Percentiles rank a stretch among this genome's conserved stretches.
Conservation (phyloP, 2,329 filamentous ascomycete species). For the Monilinia laxa region DNA sequence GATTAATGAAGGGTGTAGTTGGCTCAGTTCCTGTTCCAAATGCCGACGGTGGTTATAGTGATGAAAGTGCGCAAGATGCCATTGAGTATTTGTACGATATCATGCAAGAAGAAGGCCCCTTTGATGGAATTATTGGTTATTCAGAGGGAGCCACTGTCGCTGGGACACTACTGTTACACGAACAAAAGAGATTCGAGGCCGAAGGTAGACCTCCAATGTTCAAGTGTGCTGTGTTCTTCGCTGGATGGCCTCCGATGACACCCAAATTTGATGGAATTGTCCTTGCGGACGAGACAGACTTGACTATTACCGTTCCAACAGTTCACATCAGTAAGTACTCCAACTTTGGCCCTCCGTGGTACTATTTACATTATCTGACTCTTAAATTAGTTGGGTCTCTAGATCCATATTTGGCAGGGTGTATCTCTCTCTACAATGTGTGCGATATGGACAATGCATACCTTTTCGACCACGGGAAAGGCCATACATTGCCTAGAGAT, state of each 20-base stretch:
- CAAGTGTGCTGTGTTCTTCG: conserved; percentile 52
- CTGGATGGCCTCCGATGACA: conserved; percentile 55
- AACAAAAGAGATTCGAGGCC: conserved; percentile 44
- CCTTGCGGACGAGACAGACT: conserved; percentile 52
- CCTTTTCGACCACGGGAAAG: conserved; percentile 65
- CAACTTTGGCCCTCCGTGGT: conserved; percentile 2
- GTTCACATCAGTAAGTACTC: conserved; percentile 43
- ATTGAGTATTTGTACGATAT: conserved; percentile 40
- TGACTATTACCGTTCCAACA: conserved; percentile 53
- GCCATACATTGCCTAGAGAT: conserved; percentile 61
- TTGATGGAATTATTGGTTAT: conserved; percentile 59
- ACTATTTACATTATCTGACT: conserved; percentile 27
- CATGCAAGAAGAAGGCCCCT: conserved; percentile 48
- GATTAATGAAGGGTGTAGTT: conserved; percentile 30
- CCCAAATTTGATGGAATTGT: conserved; percentile 48
- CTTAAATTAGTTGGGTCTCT: conserved; percentile 49
- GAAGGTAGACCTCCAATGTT: conserved; percentile 39
- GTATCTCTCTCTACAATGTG: conserved; percentile 62
- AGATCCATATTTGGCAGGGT: conserved; percentile 62
- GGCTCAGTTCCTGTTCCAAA: conserved; percentile 24
- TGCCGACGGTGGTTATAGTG: conserved; percentile 23
- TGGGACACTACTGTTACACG: conserved; percentile 53
- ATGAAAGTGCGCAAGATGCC: conserved; percentile 28
- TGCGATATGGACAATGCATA: conserved; percentile 60
- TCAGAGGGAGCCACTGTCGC: conserved; percentile 60